Evolutionary conservation across 345 rosid species (phyloP).

Genomic region (Eucalyptus tenuipes): DNA sequence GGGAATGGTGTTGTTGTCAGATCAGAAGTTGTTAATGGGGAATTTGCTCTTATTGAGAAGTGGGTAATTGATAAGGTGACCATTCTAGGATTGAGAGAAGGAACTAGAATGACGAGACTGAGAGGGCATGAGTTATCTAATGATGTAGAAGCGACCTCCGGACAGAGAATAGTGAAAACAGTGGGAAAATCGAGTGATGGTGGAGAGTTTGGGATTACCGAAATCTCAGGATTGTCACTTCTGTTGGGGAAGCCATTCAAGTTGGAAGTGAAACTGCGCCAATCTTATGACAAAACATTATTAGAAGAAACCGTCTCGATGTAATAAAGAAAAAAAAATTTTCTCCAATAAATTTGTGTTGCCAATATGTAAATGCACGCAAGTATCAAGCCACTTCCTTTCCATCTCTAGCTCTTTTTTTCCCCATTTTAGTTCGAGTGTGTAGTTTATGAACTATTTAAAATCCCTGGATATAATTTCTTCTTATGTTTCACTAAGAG

Average conservation of each 20-base stretch:
- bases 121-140: constrained; percentile 10
- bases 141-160: background rate
- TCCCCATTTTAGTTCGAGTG: background rate
- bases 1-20: constrained; percentile 10
- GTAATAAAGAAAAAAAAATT: background rate
- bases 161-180: background rate
- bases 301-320: background rate
- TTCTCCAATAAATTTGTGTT: background rate
- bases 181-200: background rate
- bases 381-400: background rate
- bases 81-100: constrained; percentile 29
- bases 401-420: background rate
- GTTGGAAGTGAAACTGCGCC: constrained; percentile 10
- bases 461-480: background rate
- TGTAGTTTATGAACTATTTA: background rate
- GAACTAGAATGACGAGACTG: background rate
- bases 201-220: background rate
- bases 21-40: constrained; percentile 39
- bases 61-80: constrained; percentile 44
- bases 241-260: constrained; percentile 29
- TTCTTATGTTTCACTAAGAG: background rate
- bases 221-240: constrained; percentile 1
- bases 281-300: background rate
- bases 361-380: background rate
- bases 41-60: constrained; percentile 28